Base-by-base conservation (phyloP, 2,329 filamentous ascomycete species). In the Huntiella abstrusa region DNA sequence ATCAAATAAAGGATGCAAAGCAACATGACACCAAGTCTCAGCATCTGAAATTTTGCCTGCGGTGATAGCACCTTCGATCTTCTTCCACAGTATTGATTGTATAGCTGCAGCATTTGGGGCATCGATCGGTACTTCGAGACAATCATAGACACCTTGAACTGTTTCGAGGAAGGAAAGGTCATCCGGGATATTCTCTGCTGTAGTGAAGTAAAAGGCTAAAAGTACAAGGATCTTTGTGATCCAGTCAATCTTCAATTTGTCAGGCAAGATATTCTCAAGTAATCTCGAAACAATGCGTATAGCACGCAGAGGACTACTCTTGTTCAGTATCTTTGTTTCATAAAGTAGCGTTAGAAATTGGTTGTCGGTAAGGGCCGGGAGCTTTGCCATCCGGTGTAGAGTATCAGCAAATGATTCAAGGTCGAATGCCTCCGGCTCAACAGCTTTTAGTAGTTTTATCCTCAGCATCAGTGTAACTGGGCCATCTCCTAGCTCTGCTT, bases 21-120 rank as follows among this genome's bases (percentile, higher is more conserved):
- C 77, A 13, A 85, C 57, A 5, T 60, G 66, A 54, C 83, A 92
- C 85, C 84, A 95, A 43, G 64, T 60, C 51, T 80, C 71, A 1
- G 80, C 71, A 11, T 65, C 52, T 2, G 67, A 62, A 46, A 70
- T 71, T 12, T 74, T 61, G 1, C 67, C 63, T 32, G 71, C 66
- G 1, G 61, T 61, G 51, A 73, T 75, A 11, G 66, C 64, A 1
- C 65, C 60, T 45, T 86, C 80, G n/a, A 83, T 66, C 19, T 69
- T 72, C 60, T 85, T 91, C 85, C 86, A 95, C 3, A 94, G 62
- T 3, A 94, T 76, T 33, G 75, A 80, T 53, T 83, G 79, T 5
- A 73, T 71, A 33, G 79, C 77, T 51, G 76, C 73, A 10, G 81
- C 75, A 4, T 76, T 75, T 51, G 73, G 68, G 4, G 71, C 60